Percentiles rank a stretch among this genome's conserved stretches.
Evolutionary conservation across 75 land plant genomes (phyloP).

Genomic region (Chamaecyparis obtusa): DNA sequence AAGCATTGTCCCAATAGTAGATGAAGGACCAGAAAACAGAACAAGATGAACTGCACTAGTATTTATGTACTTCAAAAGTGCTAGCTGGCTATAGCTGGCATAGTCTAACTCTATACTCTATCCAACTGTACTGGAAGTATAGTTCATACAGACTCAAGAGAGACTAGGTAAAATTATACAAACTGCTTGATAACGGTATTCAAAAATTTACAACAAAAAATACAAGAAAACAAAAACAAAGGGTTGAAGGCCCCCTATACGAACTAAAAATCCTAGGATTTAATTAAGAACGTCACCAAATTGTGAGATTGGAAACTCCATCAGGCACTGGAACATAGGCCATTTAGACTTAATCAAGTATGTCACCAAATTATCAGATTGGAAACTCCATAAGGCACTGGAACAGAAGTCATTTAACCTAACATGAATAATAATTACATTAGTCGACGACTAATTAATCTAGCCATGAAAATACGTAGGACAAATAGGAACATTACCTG

Average conservation of each 20-base stretch:
- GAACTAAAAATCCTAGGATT: not conserved
- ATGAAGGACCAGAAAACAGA: not conserved
- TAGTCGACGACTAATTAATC: not conserved
- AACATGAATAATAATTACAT: not conserved
- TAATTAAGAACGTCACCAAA: not conserved
- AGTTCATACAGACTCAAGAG: not conserved
- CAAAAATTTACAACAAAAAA: not conserved
- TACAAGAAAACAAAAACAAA: not conserved
- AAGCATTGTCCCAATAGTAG: not conserved
- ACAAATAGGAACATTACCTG: constrained; percentile 39
- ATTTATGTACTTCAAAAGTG: not conserved
- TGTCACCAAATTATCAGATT: not conserved
- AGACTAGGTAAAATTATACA: not conserved
- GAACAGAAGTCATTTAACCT: not conserved
- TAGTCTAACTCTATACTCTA: not conserved
- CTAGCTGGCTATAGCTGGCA: not conserved
- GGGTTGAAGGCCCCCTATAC: not conserved
- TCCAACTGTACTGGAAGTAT: not conserved
- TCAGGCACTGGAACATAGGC: not conserved
- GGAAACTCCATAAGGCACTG: not conserved
- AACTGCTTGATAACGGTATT: not conserved
- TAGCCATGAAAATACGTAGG: not conserved
- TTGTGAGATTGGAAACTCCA: not conserved
- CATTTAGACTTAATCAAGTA: not conserved
- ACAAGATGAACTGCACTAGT: not conserved